These are phyloP conservation scores for Cystofilobasidium bisporidii DNA, from an alignment of 768 basidiomycete genomes.

Conservation along the genomic window DNA sequence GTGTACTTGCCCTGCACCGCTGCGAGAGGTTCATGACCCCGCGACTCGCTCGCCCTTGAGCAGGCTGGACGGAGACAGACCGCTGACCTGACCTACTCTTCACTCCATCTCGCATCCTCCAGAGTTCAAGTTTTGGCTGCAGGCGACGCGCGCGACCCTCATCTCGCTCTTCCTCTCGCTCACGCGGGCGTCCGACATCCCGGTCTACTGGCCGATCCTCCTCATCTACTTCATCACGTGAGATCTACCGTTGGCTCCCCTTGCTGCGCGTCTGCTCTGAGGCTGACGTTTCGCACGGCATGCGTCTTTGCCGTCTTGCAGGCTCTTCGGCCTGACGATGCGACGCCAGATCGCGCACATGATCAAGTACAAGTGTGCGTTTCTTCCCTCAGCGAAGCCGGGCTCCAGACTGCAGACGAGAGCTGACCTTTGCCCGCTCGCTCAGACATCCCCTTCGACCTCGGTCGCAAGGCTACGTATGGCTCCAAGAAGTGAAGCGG, in stretches of 20 bases:
- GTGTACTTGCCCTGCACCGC: no score
- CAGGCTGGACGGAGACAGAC: no score
- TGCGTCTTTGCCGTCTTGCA: no score
- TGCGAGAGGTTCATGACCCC: no score
- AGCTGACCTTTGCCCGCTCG: background rate
- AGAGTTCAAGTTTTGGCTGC: constrained; percentile 57
- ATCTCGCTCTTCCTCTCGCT: constrained; percentile 70
- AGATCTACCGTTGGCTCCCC: no score
- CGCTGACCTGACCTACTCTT: background rate
- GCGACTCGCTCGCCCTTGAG: no score
- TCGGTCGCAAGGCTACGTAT: constrained; percentile 27
- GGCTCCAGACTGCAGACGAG: no score
- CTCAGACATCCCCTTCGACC: constrained; percentile 28
- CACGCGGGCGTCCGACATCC: constrained; percentile 82
- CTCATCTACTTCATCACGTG: constrained; percentile 81
- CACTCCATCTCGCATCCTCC: background rate
- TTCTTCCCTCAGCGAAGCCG: background rate
- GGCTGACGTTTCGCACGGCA: no score
- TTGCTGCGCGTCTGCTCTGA: no score
- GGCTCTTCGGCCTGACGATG: constrained; percentile 27
- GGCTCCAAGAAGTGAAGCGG: constrained; percentile 11
- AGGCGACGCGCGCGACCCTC: constrained; percentile 77
- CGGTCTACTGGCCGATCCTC: constrained; percentile 98
- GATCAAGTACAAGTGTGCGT: constrained; percentile 81
- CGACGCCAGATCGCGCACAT: constrained; percentile 59